Evolutionary conservation across 176 grass and related monocot species (phyloP).

Genomic region (Themeda triandra): DNA sequence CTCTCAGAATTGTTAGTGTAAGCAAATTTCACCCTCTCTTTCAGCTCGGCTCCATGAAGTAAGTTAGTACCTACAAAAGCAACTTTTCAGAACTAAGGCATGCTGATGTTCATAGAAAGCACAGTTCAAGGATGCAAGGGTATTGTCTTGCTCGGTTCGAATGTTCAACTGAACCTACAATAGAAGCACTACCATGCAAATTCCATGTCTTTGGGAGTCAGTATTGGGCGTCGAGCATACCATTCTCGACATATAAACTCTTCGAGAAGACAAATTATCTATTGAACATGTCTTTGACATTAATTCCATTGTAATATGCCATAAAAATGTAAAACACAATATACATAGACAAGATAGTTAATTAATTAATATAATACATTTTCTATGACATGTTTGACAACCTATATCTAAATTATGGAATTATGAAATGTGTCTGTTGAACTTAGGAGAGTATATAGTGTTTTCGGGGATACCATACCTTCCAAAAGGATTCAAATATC

Average conservation of each 20-base stretch:
- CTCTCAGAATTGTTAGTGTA: constrained; percentile 29
- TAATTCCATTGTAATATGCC: neutral
- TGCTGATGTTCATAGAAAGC: neutral
- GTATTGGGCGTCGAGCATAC: neutral
- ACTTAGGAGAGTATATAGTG: too few species aligned
- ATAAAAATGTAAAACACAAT: neutral
- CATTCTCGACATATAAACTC: neutral
- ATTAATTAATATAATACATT: too few species aligned
- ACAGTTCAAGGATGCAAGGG: neutral
- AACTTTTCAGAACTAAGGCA: neutral
- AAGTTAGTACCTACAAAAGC: constrained; percentile 32
- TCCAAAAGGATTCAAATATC: constrained; percentile 61
- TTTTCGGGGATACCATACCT: constrained; percentile 6
- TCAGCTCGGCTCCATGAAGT: constrained; percentile 24
- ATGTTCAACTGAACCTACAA: neutral
- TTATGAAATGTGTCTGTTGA: too few species aligned
- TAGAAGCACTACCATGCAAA: neutral
- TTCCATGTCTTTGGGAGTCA: neutral
- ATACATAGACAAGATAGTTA: too few species aligned
- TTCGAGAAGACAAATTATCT: neutral
- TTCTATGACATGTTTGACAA: neutral
- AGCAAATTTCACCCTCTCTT: constrained; percentile 36
- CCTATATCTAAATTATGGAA: neutral
- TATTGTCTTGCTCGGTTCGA: neutral
- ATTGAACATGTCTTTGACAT: neutral